These are phyloP conservation scores for Ceriops zippeliana DNA, from an alignment of 345 rosid species.

Conservation along the genomic window DNA sequence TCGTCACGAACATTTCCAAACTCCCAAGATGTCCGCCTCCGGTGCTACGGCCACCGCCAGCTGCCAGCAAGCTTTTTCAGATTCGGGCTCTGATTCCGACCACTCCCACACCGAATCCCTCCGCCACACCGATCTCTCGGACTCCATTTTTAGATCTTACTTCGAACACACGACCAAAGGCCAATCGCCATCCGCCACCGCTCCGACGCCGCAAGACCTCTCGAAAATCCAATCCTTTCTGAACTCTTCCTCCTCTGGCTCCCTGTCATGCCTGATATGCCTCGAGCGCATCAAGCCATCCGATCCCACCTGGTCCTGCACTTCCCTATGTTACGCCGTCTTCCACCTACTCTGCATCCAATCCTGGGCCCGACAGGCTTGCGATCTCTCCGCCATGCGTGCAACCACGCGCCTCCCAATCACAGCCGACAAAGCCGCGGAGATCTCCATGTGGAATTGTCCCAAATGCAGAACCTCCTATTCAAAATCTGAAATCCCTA, in stretches of 20 bases:
- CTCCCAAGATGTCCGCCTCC: conserved; percentile 35
- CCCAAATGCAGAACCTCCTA: conserved; percentile 82
- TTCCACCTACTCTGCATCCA: conserved; percentile 89
- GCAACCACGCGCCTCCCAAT: conserved; percentile 59
- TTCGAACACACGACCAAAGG: conserved; percentile 41
- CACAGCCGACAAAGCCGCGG: conserved; percentile 41
- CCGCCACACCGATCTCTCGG: conserved; percentile 52
- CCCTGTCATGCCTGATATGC: conserved; percentile 79
- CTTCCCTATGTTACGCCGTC: conserved; percentile 66
- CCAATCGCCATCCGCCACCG: conserved; percentile 34
- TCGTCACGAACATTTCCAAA: neutral
- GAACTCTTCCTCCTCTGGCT: conserved; percentile 81
- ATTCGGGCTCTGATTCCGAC: conserved; percentile 55
- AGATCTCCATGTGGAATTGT: conserved; percentile 67
- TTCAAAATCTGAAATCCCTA: conserved; percentile 53
- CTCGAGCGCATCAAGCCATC: conserved; percentile 76
- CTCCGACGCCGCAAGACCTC: conserved; percentile 51
- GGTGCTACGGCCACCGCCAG: conserved; percentile 25
- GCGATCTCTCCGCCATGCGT: conserved; percentile 64
- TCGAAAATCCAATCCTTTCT: conserved; percentile 84
- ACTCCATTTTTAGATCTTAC: conserved; percentile 76
- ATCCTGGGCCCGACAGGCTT: conserved; percentile 84
- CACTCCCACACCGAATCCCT: conserved; percentile 27
- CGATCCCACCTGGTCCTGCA: conserved; percentile 89
- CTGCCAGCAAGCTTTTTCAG: conserved; percentile 37